phyloP scores from a whole-genome alignment of 495 filamentous ascomycete genomes.

The Daldinia bambusicola region DNA sequence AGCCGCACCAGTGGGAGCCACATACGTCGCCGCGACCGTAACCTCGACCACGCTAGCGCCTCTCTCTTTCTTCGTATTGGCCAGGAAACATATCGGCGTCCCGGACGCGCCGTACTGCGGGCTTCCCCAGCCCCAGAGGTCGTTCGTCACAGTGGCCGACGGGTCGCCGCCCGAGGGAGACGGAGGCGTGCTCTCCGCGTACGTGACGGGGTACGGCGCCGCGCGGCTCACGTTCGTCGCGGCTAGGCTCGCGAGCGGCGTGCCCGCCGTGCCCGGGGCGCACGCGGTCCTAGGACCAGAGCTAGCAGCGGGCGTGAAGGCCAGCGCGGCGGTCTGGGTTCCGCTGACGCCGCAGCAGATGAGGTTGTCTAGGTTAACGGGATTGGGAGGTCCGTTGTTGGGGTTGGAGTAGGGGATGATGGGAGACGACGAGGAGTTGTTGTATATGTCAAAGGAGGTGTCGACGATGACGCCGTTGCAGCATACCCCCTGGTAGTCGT shows the following conservation, averaged over 20 bases:
- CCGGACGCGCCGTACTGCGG: slow-evolving; percentile 32
- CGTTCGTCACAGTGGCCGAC: slow-evolving; percentile 20
- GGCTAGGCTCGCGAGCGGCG: slow-evolving; percentile 25
- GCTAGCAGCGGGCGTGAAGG: background rate
- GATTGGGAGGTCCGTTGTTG: background rate
- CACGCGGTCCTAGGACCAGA: slow-evolving; percentile 10
- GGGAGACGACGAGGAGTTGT: background rate
- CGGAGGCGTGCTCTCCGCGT: background rate
- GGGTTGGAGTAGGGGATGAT: background rate
- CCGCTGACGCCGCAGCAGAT: slow-evolving; percentile 33
- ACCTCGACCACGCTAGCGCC: slow-evolving; percentile 27
- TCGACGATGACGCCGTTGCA: slow-evolving; percentile 39
- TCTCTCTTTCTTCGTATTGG: slow-evolving; percentile 18
- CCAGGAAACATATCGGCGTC: slow-evolving; percentile 28
- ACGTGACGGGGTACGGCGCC: slow-evolving; percentile 19
- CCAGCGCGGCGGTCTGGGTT: slow-evolving; percentile 11
- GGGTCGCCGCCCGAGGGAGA: no score
- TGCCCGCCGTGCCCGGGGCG: slow-evolving; percentile 21
- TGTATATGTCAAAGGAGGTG: slow-evolving; percentile 30
- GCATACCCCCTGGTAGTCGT: slow-evolving; percentile 32
- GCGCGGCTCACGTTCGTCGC: slow-evolving; percentile 22
- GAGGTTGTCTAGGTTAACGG: slow-evolving; percentile 13
- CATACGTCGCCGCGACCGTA: slow-evolving; percentile 31
- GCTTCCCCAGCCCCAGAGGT: slow-evolving; percentile 25
- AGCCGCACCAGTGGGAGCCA: slow-evolving; percentile 9